Base-by-base conservation (phyloP, 768 basidiomycete genomes). In the Phanerochaete carnosa region DNA sequence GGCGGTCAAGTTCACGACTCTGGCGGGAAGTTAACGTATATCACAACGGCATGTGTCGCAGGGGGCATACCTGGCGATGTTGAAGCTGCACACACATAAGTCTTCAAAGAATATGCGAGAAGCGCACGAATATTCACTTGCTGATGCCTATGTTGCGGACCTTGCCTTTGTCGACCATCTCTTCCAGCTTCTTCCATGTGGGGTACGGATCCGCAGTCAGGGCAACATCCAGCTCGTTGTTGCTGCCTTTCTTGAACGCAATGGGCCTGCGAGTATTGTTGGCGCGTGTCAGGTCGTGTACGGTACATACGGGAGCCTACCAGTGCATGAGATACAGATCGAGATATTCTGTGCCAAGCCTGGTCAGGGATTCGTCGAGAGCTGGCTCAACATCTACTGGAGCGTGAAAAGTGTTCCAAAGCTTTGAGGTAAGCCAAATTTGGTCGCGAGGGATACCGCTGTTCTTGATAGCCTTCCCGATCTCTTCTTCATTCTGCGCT, bases 311-410 rank as follows among this genome's bases (percentile, higher is more conserved):
- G 32, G 47, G 59, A 58, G n/a, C 74, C 16, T 66, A 88, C 89
- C 89, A 93, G 68, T 92, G 90, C 61, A 92, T 89, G 53, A 94
- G 75, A 69, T 92, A 93, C 52, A 94, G 71, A 70, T 94, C 91
- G 54, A 94, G 78, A 70, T 92, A 92, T 45, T 87, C 80, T 1
- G 83, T 85, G 2, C 82, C 81, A 1, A 92, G 81, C 63, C 77
- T 81, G 9, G 72, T 62, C 8, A 90, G 78, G 0, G 88, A 84
- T 59, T 90, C 85, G 64, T 91, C 86, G 9, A 92, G 77, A 13
- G 78, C 79, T 1, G 80, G 66, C 67, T 90, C 89, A 26, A 92
- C 80, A 65, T 90, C 86, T 60, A 87, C 83, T 0, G 91, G 90
- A 3, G 80, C 77, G 67, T 94, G 90, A 74, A 88, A 91, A 1